Evolutionary conservation across 441 rosid species (phyloP).

Genomic region (Adansonia rubrostipa): DNA sequence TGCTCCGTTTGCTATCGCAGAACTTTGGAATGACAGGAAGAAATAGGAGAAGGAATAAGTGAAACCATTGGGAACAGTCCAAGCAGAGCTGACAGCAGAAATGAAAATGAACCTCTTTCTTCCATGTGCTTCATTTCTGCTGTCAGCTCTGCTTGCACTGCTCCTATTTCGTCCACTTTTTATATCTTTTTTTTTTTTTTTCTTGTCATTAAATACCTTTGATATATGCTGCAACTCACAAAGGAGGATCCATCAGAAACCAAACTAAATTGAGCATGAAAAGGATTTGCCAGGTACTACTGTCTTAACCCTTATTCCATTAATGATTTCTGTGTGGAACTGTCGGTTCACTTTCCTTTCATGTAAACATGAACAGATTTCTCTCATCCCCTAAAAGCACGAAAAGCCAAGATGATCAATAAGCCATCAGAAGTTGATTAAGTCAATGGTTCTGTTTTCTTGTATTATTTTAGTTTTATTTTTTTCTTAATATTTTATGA

Average conservation of each 20-base stretch:
- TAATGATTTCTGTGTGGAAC: not conserved
- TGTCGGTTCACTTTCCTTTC: conserved; percentile 11
- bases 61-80: no score
- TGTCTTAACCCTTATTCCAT: not conserved
- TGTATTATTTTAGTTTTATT: not conserved
- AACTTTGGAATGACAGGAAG: no score
- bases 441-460: not conserved
- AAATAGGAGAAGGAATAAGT: no score
- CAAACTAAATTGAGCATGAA: not conserved
- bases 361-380: not conserved
- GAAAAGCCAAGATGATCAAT: not conserved
- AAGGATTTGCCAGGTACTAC: not conserved
- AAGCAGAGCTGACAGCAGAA: no score
- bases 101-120: no score
- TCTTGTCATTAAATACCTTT: not conserved
- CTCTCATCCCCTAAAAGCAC: not conserved
- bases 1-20: no score
- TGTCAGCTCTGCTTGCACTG: not conserved
- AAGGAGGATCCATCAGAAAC: not conserved
- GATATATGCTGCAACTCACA: not conserved
- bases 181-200: not conserved
- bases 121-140: conserved; percentile 1
- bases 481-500: not conserved
- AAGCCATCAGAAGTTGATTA: not conserved
- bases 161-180: not conserved